phyloP scores from a whole-genome alignment of 1,284 basidiomycete genomes.

The Xerocomus nothofagi region DNA sequence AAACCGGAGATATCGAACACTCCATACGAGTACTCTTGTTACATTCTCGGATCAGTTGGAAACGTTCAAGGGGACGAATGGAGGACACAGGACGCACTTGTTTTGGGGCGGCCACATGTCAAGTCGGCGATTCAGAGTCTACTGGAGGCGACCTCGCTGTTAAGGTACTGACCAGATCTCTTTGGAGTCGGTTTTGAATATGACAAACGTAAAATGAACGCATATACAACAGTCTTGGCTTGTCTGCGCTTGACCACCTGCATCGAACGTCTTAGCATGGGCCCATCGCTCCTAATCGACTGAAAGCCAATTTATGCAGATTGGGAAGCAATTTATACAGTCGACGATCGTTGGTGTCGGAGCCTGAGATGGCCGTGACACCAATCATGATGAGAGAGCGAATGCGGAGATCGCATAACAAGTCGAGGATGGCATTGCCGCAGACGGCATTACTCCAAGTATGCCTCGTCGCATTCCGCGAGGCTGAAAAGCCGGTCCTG shows the following conservation, averaged over 20 bases:
- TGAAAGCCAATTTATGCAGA: constrained; percentile 15
- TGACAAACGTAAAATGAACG: constrained; percentile 24
- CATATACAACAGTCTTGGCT: constrained; percentile 7
- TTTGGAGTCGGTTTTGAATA: constrained; percentile 7
- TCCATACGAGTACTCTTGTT: constrained; percentile 1
- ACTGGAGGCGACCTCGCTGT: neutral
- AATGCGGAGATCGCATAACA: constrained; percentile 7
- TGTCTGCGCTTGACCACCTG: constrained; percentile 1
- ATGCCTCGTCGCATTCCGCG: constrained; percentile 2
- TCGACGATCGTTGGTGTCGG: constrained; percentile 1
- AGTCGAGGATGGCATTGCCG: neutral
- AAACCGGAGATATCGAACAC: constrained; percentile 2
- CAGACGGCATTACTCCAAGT: neutral
- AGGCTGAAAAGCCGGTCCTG: constrained; percentile 7
- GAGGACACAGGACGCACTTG: constrained; percentile 6
- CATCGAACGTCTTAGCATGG: neutral
- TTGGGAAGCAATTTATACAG: neutral
- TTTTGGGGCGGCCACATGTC: constrained; percentile 33
- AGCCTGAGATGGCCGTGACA: neutral
- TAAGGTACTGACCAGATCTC: constrained; percentile 3
- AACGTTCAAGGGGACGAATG: constrained; percentile 29
- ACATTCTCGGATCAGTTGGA: constrained; percentile 12
- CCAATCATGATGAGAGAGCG: neutral
- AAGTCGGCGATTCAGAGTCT: neutral
- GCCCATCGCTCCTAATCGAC: constrained; percentile 4